Percentiles rank a stretch among this genome's conserved stretches.
Evolutionary conservation across 345 rosid genomes (phyloP).

Genomic region (Cardamine resedifolia): DNA sequence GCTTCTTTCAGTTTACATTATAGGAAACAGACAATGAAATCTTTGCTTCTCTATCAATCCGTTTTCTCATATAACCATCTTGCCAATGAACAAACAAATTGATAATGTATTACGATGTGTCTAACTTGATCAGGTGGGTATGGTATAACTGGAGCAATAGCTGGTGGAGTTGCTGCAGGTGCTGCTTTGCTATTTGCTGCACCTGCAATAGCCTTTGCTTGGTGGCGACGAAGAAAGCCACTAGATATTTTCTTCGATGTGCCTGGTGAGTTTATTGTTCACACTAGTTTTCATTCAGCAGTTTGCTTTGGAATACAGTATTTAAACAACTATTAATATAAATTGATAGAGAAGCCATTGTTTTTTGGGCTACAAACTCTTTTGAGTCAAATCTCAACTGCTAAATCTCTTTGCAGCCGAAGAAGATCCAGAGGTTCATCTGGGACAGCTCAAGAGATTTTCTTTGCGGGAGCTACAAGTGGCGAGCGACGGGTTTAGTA

Average conservation of each 20-base stretch:
- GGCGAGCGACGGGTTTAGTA: constrained; percentile 90
- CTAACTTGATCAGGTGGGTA: constrained; percentile 59
- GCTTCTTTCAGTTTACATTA: background rate
- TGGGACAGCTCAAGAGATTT: constrained; percentile 96
- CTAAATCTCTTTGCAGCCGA: constrained; percentile 60
- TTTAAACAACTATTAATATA: background rate
- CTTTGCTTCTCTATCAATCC: background rate
- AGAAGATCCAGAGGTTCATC: constrained; percentile 96
- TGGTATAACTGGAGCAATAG: constrained; percentile 89
- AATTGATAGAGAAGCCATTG: background rate
- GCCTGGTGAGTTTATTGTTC: constrained; percentile 59
- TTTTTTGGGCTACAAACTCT: background rate
- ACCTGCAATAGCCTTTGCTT: constrained; percentile 96
- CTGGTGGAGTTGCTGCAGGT: constrained; percentile 99
- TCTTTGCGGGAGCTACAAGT: constrained; percentile 94
- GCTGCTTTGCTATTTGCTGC: constrained; percentile 97
- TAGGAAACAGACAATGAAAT: background rate
- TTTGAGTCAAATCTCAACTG: background rate
- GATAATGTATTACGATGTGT: background rate
- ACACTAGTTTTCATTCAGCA: background rate
- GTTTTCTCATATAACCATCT: background rate
- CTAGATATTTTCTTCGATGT: constrained; percentile 91
- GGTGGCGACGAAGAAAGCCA: constrained; percentile 95
- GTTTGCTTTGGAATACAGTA: background rate
- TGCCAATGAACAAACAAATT: background rate